Evolutionary conservation across 306 rosid genomes (phyloP).

Genomic region (Vicia villosa): DNA sequence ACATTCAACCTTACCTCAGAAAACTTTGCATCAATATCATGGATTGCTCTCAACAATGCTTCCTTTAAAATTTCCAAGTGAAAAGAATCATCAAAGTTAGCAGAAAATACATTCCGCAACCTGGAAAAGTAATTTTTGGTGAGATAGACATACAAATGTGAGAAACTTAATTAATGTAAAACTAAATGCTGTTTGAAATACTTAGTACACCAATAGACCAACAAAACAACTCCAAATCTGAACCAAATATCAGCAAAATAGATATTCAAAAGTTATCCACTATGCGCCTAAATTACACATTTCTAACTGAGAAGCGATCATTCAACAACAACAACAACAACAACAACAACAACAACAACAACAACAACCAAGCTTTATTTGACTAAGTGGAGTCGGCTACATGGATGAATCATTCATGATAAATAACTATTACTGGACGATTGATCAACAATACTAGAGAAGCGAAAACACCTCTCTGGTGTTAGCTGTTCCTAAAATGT

Average conservation of each 20-base stretch:
- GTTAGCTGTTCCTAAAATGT: background rate
- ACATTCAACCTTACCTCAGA: conserved; percentile 61
- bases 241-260: conserved; percentile 13
- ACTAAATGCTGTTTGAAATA: conserved; percentile 12
- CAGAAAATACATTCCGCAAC: conserved; percentile 63
- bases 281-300: background rate
- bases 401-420: too few relatives aligned
- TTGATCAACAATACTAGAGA: conserved; percentile 11
- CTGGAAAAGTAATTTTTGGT: conserved; percentile 49
- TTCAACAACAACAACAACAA: too few relatives aligned
- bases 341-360: too few relatives aligned
- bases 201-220: conserved; percentile 10
- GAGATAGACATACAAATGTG: conserved; percentile 23
- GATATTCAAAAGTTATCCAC: conserved; percentile 10
- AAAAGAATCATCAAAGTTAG: conserved; percentile 63
- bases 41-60: conserved; percentile 85
- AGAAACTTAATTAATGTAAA: too few relatives aligned
- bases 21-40: conserved; percentile 82
- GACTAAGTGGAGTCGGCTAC: too few relatives aligned
- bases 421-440: background rate
- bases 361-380: too few relatives aligned
- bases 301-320: too few relatives aligned
- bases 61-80: conserved; percentile 95
- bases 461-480: conserved; percentile 50
- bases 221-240: conserved; percentile 21